Conservation (phyloP, 2,329 filamentous ascomycete genomes). For the Sclerotinia minor region DNA sequence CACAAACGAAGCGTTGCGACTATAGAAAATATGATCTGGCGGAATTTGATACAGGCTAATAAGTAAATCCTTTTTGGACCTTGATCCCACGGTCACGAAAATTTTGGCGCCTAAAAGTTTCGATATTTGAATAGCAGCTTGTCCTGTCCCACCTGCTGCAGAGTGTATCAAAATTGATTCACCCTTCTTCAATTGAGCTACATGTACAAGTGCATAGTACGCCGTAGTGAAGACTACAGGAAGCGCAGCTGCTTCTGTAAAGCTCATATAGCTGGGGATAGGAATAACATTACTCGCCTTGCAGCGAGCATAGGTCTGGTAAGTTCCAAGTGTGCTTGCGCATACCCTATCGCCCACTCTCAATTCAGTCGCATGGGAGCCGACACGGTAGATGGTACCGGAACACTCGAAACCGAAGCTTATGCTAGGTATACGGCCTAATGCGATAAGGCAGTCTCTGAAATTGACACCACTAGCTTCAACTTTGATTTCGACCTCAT, state of each 20-base stretch:
- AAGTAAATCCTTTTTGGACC: slow-evolving; percentile 34
- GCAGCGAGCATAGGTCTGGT: slow-evolving; percentile 3
- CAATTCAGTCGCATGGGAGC: neutral
- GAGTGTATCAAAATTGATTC: slow-evolving; percentile 42
- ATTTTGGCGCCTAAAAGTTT: slow-evolving; percentile 35
- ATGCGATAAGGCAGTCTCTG: neutral
- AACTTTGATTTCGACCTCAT: slow-evolving; percentile 13
- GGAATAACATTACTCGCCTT: neutral
- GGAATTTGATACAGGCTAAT: slow-evolving; percentile 10
- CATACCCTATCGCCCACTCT: slow-evolving; percentile 8
- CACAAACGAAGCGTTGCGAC: neutral
- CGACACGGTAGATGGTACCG: neutral
- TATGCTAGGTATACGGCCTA: neutral
- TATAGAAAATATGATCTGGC: slow-evolving; percentile 7
- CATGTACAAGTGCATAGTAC: slow-evolving; percentile 29
- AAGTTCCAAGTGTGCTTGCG: slow-evolving; percentile 23
- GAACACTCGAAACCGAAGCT: slow-evolving; percentile 8
- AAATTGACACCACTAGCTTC: slow-evolving; percentile 11
- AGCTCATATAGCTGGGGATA: neutral
- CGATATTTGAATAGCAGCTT: slow-evolving; percentile 40
- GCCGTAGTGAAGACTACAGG: slow-evolving; percentile 31
- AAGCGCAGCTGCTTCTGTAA: slow-evolving; percentile 28
- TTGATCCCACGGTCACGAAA: slow-evolving; percentile 39
- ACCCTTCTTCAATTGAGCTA: slow-evolving; percentile 27
- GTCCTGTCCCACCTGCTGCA: slow-evolving; percentile 41